Evolutionary conservation across 345 rosid genomes (phyloP).

Genomic region (Boechera divaricarpa): DNA sequence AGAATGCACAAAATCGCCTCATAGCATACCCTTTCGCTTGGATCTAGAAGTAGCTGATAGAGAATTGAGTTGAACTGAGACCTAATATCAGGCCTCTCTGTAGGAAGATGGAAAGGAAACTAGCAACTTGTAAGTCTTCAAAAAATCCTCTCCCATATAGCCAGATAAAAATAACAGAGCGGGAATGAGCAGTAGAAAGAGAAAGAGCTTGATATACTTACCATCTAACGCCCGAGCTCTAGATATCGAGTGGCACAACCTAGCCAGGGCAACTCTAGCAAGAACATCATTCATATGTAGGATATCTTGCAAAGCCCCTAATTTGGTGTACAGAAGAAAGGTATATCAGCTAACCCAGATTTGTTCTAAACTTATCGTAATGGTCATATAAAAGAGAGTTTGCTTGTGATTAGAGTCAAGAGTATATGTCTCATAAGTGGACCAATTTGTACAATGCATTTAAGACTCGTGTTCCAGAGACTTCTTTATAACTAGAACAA

Average conservation of each 20-base stretch:
- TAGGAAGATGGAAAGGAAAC: constrained; percentile 43
- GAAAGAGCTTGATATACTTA: constrained; percentile 45
- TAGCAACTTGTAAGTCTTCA: constrained; percentile 26
- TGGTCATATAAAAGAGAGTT: constrained; percentile 21
- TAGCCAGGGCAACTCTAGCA: constrained; percentile 96
- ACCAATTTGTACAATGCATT: constrained; percentile 19
- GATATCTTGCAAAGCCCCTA: constrained; percentile 99
- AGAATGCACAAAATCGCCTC: constrained; percentile 93
- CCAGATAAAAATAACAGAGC: constrained; percentile 21
- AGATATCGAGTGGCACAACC: constrained; percentile 84
- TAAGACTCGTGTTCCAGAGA: constrained; percentile 19
- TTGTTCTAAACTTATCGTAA: constrained; percentile 4
- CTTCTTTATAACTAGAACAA: constrained; percentile 19
- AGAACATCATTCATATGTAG: constrained; percentile 99
- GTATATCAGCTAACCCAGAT: constrained; percentile 31
- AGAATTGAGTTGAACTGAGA: constrained; percentile 94
- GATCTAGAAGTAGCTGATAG: constrained; percentile 95
- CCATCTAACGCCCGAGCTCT: constrained; percentile 98
- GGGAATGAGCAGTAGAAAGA: constrained; percentile 20
- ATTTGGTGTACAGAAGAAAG: constrained; percentile 40
- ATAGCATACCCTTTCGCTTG: constrained; percentile 99
- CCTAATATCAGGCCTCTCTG: constrained; percentile 94
- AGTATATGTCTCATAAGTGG: background rate
- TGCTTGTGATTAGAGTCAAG: constrained; percentile 14
- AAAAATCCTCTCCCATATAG: background rate